Percentiles rank a stretch among this genome's conserved stretches.
These are phyloP conservation scores for Lachancea waltii DNA, from an alignment of 805 yeast genomes.

Conservation along the genomic window DNA sequence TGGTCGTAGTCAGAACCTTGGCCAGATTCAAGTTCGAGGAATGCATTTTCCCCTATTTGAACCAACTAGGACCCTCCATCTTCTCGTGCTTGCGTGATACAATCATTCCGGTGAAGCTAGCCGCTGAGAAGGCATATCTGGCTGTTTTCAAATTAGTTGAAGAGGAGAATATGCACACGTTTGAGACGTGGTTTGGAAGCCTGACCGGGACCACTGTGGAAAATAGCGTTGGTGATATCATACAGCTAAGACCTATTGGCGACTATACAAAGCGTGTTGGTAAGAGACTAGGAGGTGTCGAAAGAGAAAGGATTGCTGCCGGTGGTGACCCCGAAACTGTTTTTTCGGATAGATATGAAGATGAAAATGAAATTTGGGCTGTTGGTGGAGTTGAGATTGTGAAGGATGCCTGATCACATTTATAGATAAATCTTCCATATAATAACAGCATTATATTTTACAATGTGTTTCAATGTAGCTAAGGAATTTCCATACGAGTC, in stretches of 20 bases:
- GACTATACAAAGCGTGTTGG: slow-evolving; percentile 92
- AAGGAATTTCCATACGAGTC: slow-evolving; percentile 20
- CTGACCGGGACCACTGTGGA: slow-evolving; percentile 34
- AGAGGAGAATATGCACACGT: slow-evolving; percentile 47
- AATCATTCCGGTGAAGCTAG: slow-evolving; percentile 86
- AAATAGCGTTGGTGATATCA: slow-evolving; percentile 40
- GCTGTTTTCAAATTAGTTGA: slow-evolving; percentile 67
- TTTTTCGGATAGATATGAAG: slow-evolving; percentile 80
- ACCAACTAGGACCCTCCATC: slow-evolving; percentile 59
- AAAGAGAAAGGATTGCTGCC: slow-evolving; percentile 78
- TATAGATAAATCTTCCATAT: neutral
- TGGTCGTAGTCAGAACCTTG: slow-evolving; percentile 70
- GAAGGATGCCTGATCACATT: slow-evolving; percentile 2
- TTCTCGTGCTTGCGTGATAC: slow-evolving; percentile 80
- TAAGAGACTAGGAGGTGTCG: slow-evolving; percentile 75
- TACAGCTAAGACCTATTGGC: slow-evolving; percentile 67
- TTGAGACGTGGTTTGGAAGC: slow-evolving; percentile 57
- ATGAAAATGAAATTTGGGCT: slow-evolving; percentile 83
- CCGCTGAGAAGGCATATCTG: slow-evolving; percentile 86
- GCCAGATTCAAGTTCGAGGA: slow-evolving; percentile 52
- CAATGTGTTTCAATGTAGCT: slow-evolving; percentile 14
- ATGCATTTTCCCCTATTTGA: slow-evolving; percentile 47
- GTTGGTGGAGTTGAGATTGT: slow-evolving; percentile 60
- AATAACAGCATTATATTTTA: neutral
- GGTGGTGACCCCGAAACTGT: slow-evolving; percentile 88